Conservation (phyloP, 1,284 basidiomycete genomes). For the Microbotryum intermedium region DNA sequence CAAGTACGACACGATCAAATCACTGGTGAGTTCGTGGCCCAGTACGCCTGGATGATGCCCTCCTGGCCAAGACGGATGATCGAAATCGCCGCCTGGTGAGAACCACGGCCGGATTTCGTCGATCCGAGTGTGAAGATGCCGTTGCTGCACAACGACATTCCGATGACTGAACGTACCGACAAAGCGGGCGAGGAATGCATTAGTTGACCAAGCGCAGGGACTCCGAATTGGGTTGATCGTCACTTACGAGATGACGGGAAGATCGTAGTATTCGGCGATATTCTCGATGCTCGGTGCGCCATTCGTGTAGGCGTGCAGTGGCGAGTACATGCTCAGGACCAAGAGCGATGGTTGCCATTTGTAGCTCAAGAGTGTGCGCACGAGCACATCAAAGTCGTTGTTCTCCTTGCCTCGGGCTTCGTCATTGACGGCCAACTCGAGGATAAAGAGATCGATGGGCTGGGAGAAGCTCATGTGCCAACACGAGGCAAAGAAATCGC, state of each 20-base stretch:
- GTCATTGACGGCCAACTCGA: slow-evolving; percentile 2
- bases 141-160: too few relatives aligned
- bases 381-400: neutral
- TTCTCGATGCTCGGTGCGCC: neutral
- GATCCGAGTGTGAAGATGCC: too few relatives aligned
- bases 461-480: neutral
- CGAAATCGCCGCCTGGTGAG: neutral
- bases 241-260: neutral
- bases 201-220: too few relatives aligned
- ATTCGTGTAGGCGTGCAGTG: neutral
- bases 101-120: neutral
- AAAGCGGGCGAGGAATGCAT: too few relatives aligned
- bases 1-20: too few relatives aligned
- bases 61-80: neutral
- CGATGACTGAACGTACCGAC: too few relatives aligned
- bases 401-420: neutral
- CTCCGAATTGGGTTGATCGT: too few relatives aligned
- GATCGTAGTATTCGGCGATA: neutral
- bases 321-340: neutral
- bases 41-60: neutral
- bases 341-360: neutral
- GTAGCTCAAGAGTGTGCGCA: neutral
- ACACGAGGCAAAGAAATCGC: neutral
- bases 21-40: too few relatives aligned
- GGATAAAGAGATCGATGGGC: neutral